These are phyloP conservation scores for Ogataea pilisensis DNA, from an alignment of 805 yeast genomes.

Conservation along the genomic window DNA sequence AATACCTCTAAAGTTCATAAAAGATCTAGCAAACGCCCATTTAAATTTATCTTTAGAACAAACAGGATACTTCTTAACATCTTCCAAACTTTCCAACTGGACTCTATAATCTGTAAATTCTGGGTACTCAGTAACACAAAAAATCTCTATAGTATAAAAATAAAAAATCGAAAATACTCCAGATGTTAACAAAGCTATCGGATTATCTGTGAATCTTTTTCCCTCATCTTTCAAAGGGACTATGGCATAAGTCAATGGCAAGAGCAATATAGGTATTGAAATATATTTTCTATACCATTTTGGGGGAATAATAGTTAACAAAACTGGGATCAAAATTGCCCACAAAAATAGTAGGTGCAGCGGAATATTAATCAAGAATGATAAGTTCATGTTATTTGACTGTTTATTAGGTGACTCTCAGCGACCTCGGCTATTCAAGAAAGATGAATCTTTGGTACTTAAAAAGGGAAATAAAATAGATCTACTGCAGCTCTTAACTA, in stretches of 20 bases:
- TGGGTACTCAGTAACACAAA: conserved; percentile 13
- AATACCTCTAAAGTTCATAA: conserved; percentile 10
- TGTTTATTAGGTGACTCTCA: no score
- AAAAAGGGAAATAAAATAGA: no score
- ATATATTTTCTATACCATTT: conserved; percentile 10
- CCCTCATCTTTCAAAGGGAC: background rate
- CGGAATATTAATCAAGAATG: conserved; percentile 1
- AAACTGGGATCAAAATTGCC: conserved; percentile 2
- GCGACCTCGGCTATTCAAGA: no score
- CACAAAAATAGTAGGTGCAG: conserved; percentile 6
- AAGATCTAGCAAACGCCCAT: conserved; percentile 12
- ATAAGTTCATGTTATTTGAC: background rate
- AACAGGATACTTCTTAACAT: conserved; percentile 3
- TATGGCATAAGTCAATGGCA: conserved; percentile 5
- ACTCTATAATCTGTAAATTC: conserved; percentile 12
- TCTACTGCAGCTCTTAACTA: no score
- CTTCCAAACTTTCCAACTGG: conserved; percentile 5
- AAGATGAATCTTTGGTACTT: no score
- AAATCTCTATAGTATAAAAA: conserved; percentile 10
- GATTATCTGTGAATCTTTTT: background rate
- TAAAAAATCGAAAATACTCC: conserved; percentile 9
- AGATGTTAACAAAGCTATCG: conserved; percentile 9
- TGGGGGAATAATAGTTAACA: conserved; percentile 14
- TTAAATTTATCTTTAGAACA: conserved; percentile 6
- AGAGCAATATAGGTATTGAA: conserved; percentile 7